phyloP scores from a whole-genome alignment of 805 yeast genomes.

The Naumovozyma castellii region DNA sequence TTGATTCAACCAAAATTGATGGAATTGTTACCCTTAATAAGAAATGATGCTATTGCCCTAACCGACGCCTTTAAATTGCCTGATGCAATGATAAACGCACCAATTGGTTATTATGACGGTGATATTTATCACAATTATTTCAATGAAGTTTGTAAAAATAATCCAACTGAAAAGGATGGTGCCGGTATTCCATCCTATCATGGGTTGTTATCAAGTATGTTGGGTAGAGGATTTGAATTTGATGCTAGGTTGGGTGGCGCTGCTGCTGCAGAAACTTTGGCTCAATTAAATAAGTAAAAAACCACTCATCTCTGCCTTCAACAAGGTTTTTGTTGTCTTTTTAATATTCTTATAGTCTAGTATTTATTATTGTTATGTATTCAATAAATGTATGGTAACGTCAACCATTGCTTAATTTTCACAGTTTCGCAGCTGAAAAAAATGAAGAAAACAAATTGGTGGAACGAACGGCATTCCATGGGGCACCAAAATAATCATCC shows the following conservation, averaged over 20 bases:
- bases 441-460: no score
- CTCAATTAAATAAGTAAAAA: conserved; percentile 23
- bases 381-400: no score
- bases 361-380: no score
- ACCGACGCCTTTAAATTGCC: conserved; percentile 79
- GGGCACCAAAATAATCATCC: no score
- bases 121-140: conserved; percentile 76
- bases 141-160: conserved; percentile 43
- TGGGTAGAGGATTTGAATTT: conserved; percentile 30
- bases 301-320: neutral
- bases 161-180: conserved; percentile 43
- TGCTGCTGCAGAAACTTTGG: conserved; percentile 23
- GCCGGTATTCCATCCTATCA: conserved; percentile 41
- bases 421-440: no score
- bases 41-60: conserved; percentile 65
- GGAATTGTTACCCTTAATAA: conserved; percentile 38
- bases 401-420: no score
- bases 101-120: conserved; percentile 74
- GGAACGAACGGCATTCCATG: no score
- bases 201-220: conserved; percentile 31
- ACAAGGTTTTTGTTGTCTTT: neutral
- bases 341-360: neutral
- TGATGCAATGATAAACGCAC: conserved; percentile 72
- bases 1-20: conserved; percentile 37
- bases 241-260: conserved; percentile 32